Evolutionary conservation across 2,329 filamentous ascomycete genomes (phyloP).

Genomic region (Phaeoacremonium minimum): DNA sequence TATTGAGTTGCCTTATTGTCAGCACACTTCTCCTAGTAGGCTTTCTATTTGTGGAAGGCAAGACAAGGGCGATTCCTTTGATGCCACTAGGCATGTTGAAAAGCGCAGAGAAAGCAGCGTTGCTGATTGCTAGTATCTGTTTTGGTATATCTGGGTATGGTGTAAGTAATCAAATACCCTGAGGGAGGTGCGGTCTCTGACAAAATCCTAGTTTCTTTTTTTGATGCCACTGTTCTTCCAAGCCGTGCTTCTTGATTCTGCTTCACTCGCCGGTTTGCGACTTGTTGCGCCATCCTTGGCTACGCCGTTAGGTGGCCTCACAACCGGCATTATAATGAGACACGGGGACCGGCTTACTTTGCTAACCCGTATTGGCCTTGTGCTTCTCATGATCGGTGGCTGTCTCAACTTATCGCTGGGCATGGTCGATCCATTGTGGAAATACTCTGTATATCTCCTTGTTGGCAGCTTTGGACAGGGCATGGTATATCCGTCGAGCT

Average conservation of each 20-base stretch:
- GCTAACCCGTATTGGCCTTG: constrained; percentile 28
- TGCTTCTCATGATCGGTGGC: constrained; percentile 48
- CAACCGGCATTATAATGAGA: constrained; percentile 55
- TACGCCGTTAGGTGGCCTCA: constrained; percentile 50
- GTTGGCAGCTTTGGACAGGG: constrained; percentile 57
- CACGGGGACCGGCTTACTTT: constrained; percentile 45
- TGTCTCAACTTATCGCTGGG: constrained; percentile 43
- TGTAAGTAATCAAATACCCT: constrained; percentile 31
- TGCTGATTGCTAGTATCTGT: constrained; percentile 55
- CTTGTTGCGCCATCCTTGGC: constrained; percentile 61
- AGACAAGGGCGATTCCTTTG: constrained; percentile 45
- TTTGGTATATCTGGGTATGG: constrained; percentile 59
- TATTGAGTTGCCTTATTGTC: constrained; percentile 37
- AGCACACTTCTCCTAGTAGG: constrained; percentile 35
- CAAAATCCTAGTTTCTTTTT: constrained; percentile 51
- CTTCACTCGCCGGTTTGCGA: constrained; percentile 59
- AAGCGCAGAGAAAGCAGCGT: constrained; percentile 49
- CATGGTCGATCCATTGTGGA: constrained; percentile 44
- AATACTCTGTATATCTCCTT: constrained; percentile 53
- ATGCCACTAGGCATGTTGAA: constrained; percentile 52
- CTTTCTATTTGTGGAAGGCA: constrained; percentile 44
- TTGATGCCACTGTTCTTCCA: constrained; percentile 69
- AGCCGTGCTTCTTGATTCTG: constrained; percentile 58
- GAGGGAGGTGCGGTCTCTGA: not conserved
- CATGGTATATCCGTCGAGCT: constrained; percentile 45